These are phyloP conservation scores for Leptomonas seymouri DNA, from an alignment of 208 protist genomes.

Conservation along the genomic window DNA sequence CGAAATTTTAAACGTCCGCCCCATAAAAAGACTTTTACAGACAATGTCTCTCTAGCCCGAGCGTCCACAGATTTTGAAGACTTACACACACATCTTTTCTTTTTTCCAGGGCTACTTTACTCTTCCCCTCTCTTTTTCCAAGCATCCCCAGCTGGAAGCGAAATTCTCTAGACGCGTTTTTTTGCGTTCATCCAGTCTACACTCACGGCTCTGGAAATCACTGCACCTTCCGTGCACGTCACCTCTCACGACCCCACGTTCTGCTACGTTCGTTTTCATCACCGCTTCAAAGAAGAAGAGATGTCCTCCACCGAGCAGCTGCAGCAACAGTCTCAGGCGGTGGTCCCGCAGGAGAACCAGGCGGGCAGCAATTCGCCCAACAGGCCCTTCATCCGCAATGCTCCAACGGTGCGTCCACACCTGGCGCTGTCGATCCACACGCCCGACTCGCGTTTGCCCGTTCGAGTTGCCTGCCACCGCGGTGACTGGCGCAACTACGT, in stretches of 20 bases:
- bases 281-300: background rate
- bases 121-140: constrained; percentile 1
- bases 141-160: background rate
- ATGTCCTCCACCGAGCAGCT: constrained; percentile 2
- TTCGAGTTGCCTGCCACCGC: constrained; percentile 67
- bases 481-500: constrained; percentile 77
- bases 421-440: constrained; percentile 35
- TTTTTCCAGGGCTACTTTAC: constrained; percentile 3
- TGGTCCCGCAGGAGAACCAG: constrained; percentile 27
- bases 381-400: constrained; percentile 15
- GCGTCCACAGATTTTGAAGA: background rate
- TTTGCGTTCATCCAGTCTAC: background rate
- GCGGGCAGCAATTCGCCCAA: constrained; percentile 36
- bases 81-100: constrained; percentile 14
- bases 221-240: too few species aligned
- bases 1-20: background rate
- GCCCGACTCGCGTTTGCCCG: constrained; percentile 32
- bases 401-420: constrained; percentile 22
- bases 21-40: constrained; percentile 1
- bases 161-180: background rate
- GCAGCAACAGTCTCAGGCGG: background rate
- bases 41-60: constrained; percentile 20
- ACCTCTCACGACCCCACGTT: background rate
- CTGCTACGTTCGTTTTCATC: background rate
- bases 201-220: too few species aligned